Conservation (phyloP, 2,329 filamentous ascomycete genomes). For the Mariannaea elegans region DNA sequence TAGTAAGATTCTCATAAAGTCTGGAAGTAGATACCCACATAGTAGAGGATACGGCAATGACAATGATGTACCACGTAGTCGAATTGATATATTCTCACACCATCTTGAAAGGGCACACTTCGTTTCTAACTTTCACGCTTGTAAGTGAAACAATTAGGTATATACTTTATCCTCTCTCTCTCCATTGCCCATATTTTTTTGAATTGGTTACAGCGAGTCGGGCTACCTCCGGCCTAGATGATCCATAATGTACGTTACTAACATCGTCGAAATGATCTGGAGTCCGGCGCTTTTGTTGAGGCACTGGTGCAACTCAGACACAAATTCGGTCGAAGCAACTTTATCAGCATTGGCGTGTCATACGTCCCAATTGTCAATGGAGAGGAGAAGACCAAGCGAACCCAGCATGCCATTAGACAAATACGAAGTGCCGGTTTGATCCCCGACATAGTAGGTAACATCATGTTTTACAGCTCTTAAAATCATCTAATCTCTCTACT, state of each 20-base stretch:
- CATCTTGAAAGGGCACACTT: not conserved
- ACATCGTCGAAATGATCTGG: constrained; percentile 80
- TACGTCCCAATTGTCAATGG: constrained; percentile 77
- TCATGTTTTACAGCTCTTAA: not conserved
- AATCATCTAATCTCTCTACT: constrained; percentile 8
- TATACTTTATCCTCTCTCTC: not conserved
- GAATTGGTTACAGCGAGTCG: not conserved
- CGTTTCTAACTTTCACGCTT: not conserved
- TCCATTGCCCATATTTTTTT: not conserved
- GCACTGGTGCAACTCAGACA: constrained; percentile 82
- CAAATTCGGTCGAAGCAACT: constrained; percentile 78
- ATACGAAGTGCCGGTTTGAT: constrained; percentile 82
- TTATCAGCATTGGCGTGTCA: constrained; percentile 88
- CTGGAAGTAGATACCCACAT: too few relatives aligned
- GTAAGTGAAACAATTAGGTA: constrained; percentile 66
- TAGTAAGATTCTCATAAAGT: too few relatives aligned
- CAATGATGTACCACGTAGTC: too few relatives aligned
- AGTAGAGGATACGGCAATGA: too few relatives aligned
- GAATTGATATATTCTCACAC: constrained; percentile 45
- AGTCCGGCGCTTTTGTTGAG: constrained; percentile 88
- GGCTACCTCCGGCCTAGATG: not conserved
- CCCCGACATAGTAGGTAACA: constrained; percentile 68
- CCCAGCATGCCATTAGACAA: constrained; percentile 87
- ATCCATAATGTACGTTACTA: not conserved
- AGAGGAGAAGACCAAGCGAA: constrained; percentile 97